phyloP scores from a whole-genome alignment of 176 grass and related monocot genomes.

The Bonia amplexicaulis region DNA sequence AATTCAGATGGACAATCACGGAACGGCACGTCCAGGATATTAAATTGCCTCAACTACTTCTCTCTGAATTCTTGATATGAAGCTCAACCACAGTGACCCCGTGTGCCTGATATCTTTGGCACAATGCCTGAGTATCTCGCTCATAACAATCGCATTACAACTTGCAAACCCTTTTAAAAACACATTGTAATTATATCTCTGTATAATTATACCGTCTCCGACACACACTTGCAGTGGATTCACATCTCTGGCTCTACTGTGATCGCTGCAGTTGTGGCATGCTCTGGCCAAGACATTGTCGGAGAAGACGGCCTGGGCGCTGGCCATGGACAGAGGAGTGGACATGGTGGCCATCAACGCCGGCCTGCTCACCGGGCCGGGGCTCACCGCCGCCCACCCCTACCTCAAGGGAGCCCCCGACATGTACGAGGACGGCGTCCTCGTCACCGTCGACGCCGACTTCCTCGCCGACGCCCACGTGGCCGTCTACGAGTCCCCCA shows the following conservation, averaged over 20 bases:
- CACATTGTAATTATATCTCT: neutral
- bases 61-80: neutral
- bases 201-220: neutral
- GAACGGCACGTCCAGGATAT: neutral
- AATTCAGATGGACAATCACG: neutral
- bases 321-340: constrained; percentile 95
- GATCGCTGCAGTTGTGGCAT: constrained; percentile 69
- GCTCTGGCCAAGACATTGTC: constrained; percentile 82
- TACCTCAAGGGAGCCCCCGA: constrained; percentile 75
- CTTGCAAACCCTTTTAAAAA: too few species aligned
- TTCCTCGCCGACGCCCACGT: constrained; percentile 80
- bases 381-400: constrained; percentile 39
- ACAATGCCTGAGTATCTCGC: neutral
- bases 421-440: constrained; percentile 82
- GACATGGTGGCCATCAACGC: constrained; percentile 92
- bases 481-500: constrained; percentile 68
- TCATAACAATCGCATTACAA: neutral
- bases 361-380: constrained; percentile 44
- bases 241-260: neutral
- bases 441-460: constrained; percentile 72
- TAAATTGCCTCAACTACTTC: neutral
- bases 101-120: neutral
- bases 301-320: constrained; percentile 93
- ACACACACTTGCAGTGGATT: neutral
- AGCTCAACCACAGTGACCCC: neutral